Percentiles rank a stretch among this genome's conserved stretches.
Evolutionary conservation across 2,329 filamentous ascomycete species (phyloP).

Genomic region (Madurella mycetomatis): DNA sequence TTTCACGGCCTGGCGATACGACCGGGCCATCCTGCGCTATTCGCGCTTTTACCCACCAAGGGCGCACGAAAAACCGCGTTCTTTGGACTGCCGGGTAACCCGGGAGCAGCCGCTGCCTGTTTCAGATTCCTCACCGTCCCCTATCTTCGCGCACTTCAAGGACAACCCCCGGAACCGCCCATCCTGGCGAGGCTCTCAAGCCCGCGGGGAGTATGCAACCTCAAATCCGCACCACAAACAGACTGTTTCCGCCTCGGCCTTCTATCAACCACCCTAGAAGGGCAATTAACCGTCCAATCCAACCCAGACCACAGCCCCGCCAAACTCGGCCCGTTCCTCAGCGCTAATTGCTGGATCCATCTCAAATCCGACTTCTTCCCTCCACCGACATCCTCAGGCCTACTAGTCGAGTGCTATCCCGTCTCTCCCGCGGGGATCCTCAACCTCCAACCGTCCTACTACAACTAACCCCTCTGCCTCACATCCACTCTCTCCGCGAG

Average conservation of each 20-base stretch:
- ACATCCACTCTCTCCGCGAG: not conserved
- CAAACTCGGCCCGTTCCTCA: slow-evolving; percentile 6
- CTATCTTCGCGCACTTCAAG: slow-evolving; percentile 22
- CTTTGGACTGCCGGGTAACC: slow-evolving; percentile 30
- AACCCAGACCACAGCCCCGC: slow-evolving; percentile 13
- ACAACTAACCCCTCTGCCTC: not conserved
- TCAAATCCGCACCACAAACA: not conserved
- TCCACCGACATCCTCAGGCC: not conserved
- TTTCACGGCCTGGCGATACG: slow-evolving; percentile 30
- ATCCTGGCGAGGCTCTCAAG: not conserved
- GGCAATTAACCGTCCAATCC: slow-evolving; percentile 1
- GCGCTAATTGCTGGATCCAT: slow-evolving; percentile 16
- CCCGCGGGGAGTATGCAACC: not conserved
- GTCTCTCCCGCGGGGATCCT: not conserved
- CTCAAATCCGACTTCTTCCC: not conserved
- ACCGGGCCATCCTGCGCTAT: slow-evolving; percentile 30
- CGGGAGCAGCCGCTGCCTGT: slow-evolving; percentile 28
- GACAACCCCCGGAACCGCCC: slow-evolving; percentile 11
- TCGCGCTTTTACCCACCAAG: slow-evolving; percentile 22
- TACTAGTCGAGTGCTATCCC: not conserved
- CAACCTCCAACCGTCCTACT: not conserved
- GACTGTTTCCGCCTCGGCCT: slow-evolving; percentile 12
- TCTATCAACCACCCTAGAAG: not conserved
- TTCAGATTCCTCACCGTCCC: slow-evolving; percentile 29
- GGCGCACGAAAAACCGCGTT: slow-evolving; percentile 19